Conservation (phyloP, 352 stramenopile species). For the Thalassiosira allenii region DNA sequence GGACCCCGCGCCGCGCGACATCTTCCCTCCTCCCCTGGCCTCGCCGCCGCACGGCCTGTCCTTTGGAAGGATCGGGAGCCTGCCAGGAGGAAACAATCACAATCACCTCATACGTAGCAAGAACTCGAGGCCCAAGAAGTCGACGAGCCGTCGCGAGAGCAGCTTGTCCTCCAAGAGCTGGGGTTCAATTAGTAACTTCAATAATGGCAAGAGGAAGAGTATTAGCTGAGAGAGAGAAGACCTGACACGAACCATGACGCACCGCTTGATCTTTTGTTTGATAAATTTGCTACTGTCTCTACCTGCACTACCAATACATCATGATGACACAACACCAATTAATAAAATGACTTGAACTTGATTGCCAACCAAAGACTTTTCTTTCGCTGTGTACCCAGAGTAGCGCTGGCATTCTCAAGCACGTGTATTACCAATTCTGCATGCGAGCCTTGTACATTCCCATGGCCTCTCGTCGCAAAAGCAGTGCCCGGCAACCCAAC, state of each 20-base stretch:
- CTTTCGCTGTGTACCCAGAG: too few species aligned
- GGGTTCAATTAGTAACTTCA: slow-evolving; percentile 22
- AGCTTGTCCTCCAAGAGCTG: slow-evolving; percentile 18
- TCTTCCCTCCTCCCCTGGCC: neutral
- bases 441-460: too few species aligned
- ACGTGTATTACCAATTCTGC: too few species aligned
- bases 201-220: slow-evolving; percentile 23
- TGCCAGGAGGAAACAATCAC: slow-evolving; percentile 20
- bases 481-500: too few species aligned
- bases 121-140: neutral
- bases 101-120: neutral
- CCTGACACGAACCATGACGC: neutral
- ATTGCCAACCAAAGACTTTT: too few species aligned
- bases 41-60: slow-evolving; percentile 21
- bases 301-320: too few species aligned
- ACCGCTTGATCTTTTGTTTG: neutral
- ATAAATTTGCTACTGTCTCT: too few species aligned
- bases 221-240: slow-evolving; percentile 1
- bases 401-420: too few species aligned
- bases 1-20: neutral
- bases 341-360: too few species aligned
- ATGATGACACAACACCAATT: too few species aligned
- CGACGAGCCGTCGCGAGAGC: slow-evolving; percentile 3
- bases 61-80: slow-evolving; percentile 32
- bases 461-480: too few species aligned